A percentile compares a stretch with the other conserved stretches of the same genome.
phyloP scores from a whole-genome alignment of 2,329 filamentous ascomycete genomes.

The Rhinocladiella mackenziei region DNA sequence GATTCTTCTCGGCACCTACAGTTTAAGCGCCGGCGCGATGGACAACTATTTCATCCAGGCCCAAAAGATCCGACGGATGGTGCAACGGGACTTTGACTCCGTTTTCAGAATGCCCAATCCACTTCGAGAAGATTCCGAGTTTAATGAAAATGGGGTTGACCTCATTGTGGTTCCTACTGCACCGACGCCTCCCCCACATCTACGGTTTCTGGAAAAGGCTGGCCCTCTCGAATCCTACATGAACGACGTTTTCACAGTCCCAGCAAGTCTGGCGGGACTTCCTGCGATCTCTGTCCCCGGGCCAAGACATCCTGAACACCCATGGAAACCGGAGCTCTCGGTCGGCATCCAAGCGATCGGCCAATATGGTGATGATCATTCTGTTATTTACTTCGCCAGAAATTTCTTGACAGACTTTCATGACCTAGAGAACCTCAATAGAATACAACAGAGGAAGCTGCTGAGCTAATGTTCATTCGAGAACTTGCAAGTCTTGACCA shows the following conservation, averaged over 20 bases:
- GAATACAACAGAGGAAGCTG: neutral
- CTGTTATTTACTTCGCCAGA: slow-evolving; percentile 24
- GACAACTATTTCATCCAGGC: slow-evolving; percentile 97
- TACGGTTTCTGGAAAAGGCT: slow-evolving; percentile 52
- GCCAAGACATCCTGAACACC: slow-evolving; percentile 28
- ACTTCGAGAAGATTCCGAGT: slow-evolving; percentile 40
- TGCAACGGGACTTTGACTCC: slow-evolving; percentile 79
- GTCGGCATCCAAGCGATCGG: slow-evolving; percentile 47
- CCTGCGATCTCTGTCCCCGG: slow-evolving; percentile 83
- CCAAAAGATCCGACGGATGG: slow-evolving; percentile 77
- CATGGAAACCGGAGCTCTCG: slow-evolving; percentile 26
- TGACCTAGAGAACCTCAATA: slow-evolving; percentile 1
- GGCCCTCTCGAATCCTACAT: slow-evolving; percentile 71
- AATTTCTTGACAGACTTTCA: slow-evolving; percentile 20
- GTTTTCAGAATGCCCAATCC: slow-evolving; percentile 70
- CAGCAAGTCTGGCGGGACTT: slow-evolving; percentile 84
- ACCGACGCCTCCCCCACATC: slow-evolving; percentile 65
- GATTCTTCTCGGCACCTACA: slow-evolving; percentile 86
- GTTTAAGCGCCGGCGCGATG: slow-evolving; percentile 81
- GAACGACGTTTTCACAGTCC: slow-evolving; percentile 94
- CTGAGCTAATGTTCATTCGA: neutral
- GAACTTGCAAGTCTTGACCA: neutral
- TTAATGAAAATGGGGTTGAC: slow-evolving; percentile 64
- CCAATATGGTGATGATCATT: slow-evolving; percentile 44
- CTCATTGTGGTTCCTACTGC: slow-evolving; percentile 84